Base-by-base conservation (phyloP, 164 flowering plant genomes). In the Malania oleifera region DNA sequence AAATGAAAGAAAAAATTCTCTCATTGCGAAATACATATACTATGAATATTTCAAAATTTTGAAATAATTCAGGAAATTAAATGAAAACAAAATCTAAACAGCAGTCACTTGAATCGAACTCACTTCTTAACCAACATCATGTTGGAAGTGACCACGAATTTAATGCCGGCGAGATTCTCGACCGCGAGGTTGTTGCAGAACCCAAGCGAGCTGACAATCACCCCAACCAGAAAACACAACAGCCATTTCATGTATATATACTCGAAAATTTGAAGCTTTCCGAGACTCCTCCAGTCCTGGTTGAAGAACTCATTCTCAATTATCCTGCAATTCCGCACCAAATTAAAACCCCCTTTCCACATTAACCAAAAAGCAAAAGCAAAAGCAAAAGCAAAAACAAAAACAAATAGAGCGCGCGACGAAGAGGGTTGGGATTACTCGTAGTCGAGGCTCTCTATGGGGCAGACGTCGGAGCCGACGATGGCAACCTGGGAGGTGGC, bases 371-470 rank as follows among this genome's bases (percentile, higher is more conserved):
- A 23, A 23, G 40, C 13, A 40, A 44, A 14, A 45, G 26, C 40
- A 50, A n/a, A 2, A 24, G 20, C 25, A 29, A 38, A 46, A 61
- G 19, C 22, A 59, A 43, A 41, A 37, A 15, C n/a, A 65, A 3
- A 2, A 24, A 24, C 43, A 39, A 8, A 14, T 13, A 39, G 43
- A 39, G 43, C 15, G 43, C 12, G 15, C 14, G 43, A 39, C 15
- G 20, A n/a, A 43, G n/a, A 15, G 46, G n/a, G 20, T 8, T 5
- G 43, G 2, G 46, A 66, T 35, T 41, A 85, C 97, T 90, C 97
- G 62, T 90, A 91, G 55, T 91, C 95, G 46, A 91, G 82, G 78
- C 91, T 85, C 59, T 90, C 95, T 62, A 90, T 87, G 14, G 89
- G 97, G 72, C 80, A 85, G 61, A 81, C 62, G 52, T 74, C 71